These are phyloP conservation scores for Termitomyces sp. DNA, from an alignment of 768 basidiomycete species.

Conservation along the genomic window DNA sequence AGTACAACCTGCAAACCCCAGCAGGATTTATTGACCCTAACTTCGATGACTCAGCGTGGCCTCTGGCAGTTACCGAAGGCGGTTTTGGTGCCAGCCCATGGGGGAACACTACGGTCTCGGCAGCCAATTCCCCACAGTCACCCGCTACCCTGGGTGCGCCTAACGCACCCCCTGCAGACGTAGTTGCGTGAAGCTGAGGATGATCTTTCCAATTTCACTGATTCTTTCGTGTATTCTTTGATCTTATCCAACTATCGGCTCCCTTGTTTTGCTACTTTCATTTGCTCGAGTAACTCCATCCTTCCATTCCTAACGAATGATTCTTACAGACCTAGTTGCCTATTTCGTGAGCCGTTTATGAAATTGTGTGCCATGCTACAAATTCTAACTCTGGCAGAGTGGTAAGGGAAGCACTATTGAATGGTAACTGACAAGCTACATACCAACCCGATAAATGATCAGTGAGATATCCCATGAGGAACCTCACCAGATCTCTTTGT, in stretches of 20 bases:
- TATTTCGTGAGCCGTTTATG: not conserved
- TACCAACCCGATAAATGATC: too few relatives aligned
- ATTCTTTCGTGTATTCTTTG: not conserved
- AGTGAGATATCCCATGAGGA: too few relatives aligned
- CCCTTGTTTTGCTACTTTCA: not conserved
- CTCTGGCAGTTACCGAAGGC: conserved; percentile 17
- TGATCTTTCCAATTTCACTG: not conserved
- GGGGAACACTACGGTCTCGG: conserved; percentile 13
- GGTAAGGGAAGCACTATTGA: too few relatives aligned
- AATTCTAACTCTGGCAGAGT: too few relatives aligned
- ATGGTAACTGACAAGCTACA: too few relatives aligned
- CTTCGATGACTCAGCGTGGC: conserved; percentile 19
- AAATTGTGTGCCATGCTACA: too few relatives aligned
- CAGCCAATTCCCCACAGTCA: conserved; percentile 11
- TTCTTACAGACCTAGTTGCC: not conserved
- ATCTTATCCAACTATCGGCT: not conserved
- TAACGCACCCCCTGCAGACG: conserved; percentile 10
- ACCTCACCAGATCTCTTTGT: too few relatives aligned
- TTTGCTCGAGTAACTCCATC: not conserved
- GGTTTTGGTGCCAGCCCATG: conserved; percentile 18
- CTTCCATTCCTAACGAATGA: not conserved
- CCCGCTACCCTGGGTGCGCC: conserved; percentile 8
- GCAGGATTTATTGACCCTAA: conserved; percentile 10
- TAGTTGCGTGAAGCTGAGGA: conserved; percentile 5
- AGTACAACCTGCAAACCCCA: conserved; percentile 15